Base-by-base conservation (phyloP, 2,329 filamentous ascomycete species). In the Fusarium subglutinans region DNA sequence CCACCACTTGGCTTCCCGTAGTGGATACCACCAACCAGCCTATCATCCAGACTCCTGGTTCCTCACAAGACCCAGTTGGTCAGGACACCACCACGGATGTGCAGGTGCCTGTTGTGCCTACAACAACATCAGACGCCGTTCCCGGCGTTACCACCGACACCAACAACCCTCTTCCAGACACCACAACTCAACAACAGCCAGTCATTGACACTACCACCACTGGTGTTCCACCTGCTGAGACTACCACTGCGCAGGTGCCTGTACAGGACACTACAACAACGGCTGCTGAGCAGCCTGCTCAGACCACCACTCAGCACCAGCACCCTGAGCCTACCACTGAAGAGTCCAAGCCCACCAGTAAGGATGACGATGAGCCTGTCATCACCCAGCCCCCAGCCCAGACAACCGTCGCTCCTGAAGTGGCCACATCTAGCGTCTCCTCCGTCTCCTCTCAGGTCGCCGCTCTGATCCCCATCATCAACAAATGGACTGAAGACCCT, bases 361-460 rank as follows among this genome's bases (percentile, higher is more conserved):
- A 51, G 8, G 54, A 22, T 13, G 20, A 48, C 18, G n/a, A 24
- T 6, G 41, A 59, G 3, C 53, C 53, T 22, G 51, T 60, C 12
- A 70, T 70, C 38, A 74, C 72, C 6, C 35, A 72, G n/a, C 38
- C 72, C 38, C 72, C 72, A 4, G 54, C 59, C 3, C 59, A 43
- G 18, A 72, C 66, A 20, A 73, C 70, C 3, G 70, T 47, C 22
- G 55, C 70, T 37, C 63, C 72, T 37, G 63, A 59, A 26, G 22
- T 45, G 9, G 72, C 68, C 26, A 70, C 68, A 14, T 60, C 72
- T 5, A 66, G 58, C 22, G 64, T 70, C 14, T 74, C 72, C 4
- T 74, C 72, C 9, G 64, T 70, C 5, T 74, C 71, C 5, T 62
- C 68, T 3, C 68, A 74, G n/a, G 63, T 75, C 37, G 24, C 57